Evolutionary conservation across 2,329 filamentous ascomycete genomes (phyloP).

Genomic region (Parastagonospora nodorum): DNA sequence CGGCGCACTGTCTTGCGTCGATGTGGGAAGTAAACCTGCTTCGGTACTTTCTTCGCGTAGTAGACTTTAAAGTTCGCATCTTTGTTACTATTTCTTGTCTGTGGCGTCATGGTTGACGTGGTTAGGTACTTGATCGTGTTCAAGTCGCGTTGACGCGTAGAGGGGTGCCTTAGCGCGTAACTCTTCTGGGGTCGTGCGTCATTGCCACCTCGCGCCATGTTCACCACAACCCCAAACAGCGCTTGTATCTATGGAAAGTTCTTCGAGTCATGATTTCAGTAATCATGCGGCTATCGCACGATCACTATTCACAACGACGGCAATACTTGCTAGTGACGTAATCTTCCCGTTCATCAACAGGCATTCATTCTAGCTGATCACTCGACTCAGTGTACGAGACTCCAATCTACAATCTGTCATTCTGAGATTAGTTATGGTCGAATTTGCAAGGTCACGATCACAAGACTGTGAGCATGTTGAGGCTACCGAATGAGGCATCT

Average conservation of each 20-base stretch:
- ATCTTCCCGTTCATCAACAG: no score
- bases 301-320: no score
- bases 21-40: constrained; percentile 37
- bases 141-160: constrained; percentile 30
- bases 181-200: constrained; percentile 7
- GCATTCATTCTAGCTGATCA: no score
- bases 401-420: no score
- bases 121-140: not conserved
- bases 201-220: not conserved
- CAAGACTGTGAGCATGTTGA: no score
- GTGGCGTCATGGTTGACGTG: constrained; percentile 28
- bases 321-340: no score
- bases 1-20: constrained; percentile 33
- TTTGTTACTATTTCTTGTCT: constrained; percentile 33
- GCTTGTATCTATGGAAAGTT: no score
- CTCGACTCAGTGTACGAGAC: no score
- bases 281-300: no score
- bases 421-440: no score
- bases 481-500: not conserved
- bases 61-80: constrained; percentile 34
- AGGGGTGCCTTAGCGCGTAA: constrained; percentile 20
- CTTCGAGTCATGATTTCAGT: no score
- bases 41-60: constrained; percentile 37
- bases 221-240: not conserved
- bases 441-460: no score